Evolutionary conservation across 306 rosid species (phyloP).

Genomic region (Chamaecrista fasciculata): DNA sequence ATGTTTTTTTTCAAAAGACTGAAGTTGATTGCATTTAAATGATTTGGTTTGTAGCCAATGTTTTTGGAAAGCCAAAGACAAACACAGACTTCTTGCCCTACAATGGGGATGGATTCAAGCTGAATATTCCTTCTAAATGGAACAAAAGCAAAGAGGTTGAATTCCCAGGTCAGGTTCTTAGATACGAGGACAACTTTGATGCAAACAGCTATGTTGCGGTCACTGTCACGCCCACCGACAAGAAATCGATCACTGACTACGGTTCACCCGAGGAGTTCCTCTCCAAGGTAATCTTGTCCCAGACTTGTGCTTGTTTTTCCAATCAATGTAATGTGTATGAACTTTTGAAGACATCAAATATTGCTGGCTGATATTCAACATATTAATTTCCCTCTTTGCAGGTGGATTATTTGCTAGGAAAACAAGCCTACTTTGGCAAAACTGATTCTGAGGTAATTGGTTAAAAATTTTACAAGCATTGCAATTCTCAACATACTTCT

Average conservation of each 20-base stretch:
- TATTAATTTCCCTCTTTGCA: slow-evolving; percentile 32
- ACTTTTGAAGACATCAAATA: background rate
- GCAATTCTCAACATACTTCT: too few relatives aligned
- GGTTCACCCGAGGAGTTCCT: slow-evolving; percentile 83
- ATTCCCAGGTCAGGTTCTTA: slow-evolving; percentile 86
- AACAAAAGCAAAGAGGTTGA: slow-evolving; percentile 87
- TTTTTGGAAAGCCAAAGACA: slow-evolving; percentile 86
- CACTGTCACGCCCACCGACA: slow-evolving; percentile 63
- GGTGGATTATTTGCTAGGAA: slow-evolving; percentile 91
- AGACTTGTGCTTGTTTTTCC: background rate
- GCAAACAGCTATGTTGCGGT: slow-evolving; percentile 64
- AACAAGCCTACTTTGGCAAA: slow-evolving; percentile 80
- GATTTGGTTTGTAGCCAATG: slow-evolving; percentile 67
- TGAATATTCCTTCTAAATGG: slow-evolving; percentile 83
- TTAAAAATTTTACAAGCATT: background rate
- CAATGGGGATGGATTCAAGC: slow-evolving; percentile 79
- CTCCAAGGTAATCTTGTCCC: slow-evolving; percentile 40
- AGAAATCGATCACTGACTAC: slow-evolving; percentile 81
- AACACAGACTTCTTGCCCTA: slow-evolving; percentile 80
- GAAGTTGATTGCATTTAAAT: slow-evolving; percentile 9
- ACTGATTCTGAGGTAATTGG: slow-evolving; percentile 80
- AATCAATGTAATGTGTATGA: background rate
- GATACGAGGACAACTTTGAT: slow-evolving; percentile 90
- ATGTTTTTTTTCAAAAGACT: background rate
- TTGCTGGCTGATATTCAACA: slow-evolving; percentile 24